A percentile compares a stretch with the other conserved stretches of the same genome.
Conservation (phyloP, 164 flowering plant genomes). For the Sedum album region DNA sequence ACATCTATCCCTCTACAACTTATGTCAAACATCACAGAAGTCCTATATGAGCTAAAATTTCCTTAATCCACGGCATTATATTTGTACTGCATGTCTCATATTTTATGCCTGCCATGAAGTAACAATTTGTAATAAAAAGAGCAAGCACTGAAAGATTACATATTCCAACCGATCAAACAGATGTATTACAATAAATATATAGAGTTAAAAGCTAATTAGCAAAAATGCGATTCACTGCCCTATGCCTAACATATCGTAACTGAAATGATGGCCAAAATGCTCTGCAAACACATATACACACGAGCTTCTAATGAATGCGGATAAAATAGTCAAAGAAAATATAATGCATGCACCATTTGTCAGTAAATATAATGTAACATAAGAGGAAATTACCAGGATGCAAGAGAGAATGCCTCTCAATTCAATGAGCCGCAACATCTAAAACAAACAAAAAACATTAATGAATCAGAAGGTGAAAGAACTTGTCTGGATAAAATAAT, state of each 20-base stretch:
- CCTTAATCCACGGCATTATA: no score
- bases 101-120: background rate
- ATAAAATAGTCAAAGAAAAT: background rate
- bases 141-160: background rate
- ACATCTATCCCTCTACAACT: no score
- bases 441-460: constrained; percentile 8
- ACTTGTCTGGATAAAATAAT: background rate
- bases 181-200: background rate
- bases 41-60: no score
- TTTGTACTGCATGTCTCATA: background rate
- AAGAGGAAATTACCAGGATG: background rate
- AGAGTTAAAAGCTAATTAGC: background rate
- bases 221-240: background rate
- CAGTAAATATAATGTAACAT: background rate
- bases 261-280: background rate
- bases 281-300: background rate
- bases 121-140: no score
- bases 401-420: constrained; percentile 19
- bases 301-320: background rate
- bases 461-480: background rate
- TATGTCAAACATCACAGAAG: no score
- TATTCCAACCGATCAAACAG: background rate
- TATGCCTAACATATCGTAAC: background rate
- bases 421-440: constrained; percentile 87
- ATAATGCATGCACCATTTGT: background rate